These are phyloP conservation scores for Venturia carpophila DNA, from an alignment of 2,329 filamentous ascomycete genomes.

Conservation along the genomic window DNA sequence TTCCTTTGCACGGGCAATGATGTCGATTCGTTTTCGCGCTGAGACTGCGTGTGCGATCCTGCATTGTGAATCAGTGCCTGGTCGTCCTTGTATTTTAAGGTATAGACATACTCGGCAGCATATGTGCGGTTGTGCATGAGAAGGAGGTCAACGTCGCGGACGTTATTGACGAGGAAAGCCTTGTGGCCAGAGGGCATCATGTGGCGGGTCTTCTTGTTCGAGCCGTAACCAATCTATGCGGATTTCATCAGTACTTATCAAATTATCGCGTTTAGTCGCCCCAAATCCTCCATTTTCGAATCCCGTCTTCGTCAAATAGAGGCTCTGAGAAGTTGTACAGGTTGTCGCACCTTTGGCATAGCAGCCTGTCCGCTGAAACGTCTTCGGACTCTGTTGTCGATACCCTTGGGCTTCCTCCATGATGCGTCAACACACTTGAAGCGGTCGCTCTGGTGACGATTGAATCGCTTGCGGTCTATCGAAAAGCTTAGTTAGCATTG, in stretches of 20 bases:
- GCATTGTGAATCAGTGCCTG: slow-evolving; percentile 31
- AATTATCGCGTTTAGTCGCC: not conserved
- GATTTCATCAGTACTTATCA: slow-evolving; percentile 19
- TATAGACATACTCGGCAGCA: slow-evolving; percentile 80
- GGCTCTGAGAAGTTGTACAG: slow-evolving; percentile 10
- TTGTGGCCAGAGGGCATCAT: slow-evolving; percentile 99
- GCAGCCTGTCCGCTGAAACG: slow-evolving; percentile 91
- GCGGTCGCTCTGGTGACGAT: slow-evolving; percentile 93
- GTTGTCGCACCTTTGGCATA: slow-evolving; percentile 86
- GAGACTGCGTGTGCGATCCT: slow-evolving; percentile 98
- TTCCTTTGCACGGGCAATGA: slow-evolving; percentile 94
- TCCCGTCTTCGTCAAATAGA: slow-evolving; percentile 19
- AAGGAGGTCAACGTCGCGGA: slow-evolving; percentile 90
- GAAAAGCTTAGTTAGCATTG: not conserved
- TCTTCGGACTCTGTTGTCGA: slow-evolving; percentile 95
- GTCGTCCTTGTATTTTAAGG: slow-evolving; percentile 23
- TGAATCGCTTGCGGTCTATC: slow-evolving; percentile 87
- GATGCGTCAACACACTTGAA: slow-evolving; percentile 84
- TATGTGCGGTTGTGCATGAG: slow-evolving; percentile 99
- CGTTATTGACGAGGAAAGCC: slow-evolving; percentile 98
- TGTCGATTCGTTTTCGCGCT: slow-evolving; percentile 96
- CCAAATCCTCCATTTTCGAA: not conserved
- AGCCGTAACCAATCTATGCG: slow-evolving; percentile 88
- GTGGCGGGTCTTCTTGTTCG: slow-evolving; percentile 99
- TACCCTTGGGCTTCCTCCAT: slow-evolving; percentile 99